Conservation (phyloP, 208 protist species). For the Strigomonas culicis region DNA sequence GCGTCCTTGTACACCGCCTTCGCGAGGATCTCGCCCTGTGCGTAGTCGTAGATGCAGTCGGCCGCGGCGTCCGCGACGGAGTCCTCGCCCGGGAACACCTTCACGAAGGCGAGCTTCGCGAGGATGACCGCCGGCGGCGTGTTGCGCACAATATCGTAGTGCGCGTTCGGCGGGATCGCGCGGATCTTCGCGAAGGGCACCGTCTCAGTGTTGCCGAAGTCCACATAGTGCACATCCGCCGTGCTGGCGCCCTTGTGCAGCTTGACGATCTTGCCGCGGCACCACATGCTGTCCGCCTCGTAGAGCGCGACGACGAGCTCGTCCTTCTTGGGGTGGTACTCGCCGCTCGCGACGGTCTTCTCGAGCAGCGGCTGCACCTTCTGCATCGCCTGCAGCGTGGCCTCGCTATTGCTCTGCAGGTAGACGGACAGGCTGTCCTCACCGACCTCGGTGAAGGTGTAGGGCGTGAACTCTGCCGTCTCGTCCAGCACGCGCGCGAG, state of each 20-base stretch:
- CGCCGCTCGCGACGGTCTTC: conserved; percentile 26
- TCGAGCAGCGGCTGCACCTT: conserved; percentile 60
- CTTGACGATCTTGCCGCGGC: conserved; percentile 62
- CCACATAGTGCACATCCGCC: conserved; percentile 77
- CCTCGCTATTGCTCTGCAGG: conserved; percentile 45
- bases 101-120: conserved; percentile 73
- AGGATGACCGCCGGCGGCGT: conserved; percentile 57
- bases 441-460: conserved; percentile 60
- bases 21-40: conserved; percentile 65
- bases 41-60: conserved; percentile 63
- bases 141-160: conserved; percentile 70
- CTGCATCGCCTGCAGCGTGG: conserved; percentile 31
- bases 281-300: conserved; percentile 75
- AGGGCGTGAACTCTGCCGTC: conserved; percentile 35
- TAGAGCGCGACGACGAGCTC: conserved; percentile 78
- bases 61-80: conserved; percentile 34
- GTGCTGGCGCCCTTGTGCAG: conserved; percentile 27
- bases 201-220: conserved; percentile 81
- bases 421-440: conserved; percentile 77
- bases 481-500: conserved; percentile 42
- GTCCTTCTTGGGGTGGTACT: conserved; percentile 46
- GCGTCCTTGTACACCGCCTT: conserved; percentile 75
- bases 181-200: conserved; percentile 44
- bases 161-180: conserved; percentile 50
- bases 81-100: conserved; percentile 36